Percentiles rank a stretch among this genome's conserved stretches.
Evolutionary conservation across 2,329 filamentous ascomycete genomes (phyloP).

Genomic region (Hymenoscyphus fructigenus): DNA sequence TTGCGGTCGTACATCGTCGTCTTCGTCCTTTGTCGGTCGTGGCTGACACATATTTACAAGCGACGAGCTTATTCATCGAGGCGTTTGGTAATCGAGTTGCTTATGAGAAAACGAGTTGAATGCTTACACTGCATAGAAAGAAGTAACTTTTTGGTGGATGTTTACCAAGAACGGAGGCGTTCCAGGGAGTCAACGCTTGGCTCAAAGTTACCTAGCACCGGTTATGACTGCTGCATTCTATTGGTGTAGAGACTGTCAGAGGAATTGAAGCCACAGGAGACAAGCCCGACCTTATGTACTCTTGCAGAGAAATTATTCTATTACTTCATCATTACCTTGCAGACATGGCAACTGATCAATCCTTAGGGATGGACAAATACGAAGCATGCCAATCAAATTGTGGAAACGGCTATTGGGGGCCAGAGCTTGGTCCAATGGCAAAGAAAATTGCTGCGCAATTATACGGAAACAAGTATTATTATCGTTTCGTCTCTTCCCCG

Average conservation of each 20-base stretch:
- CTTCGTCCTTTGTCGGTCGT: background rate
- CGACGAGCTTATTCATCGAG: background rate
- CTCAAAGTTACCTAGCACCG: background rate
- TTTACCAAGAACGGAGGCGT: background rate
- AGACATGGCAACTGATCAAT: constrained; percentile 1
- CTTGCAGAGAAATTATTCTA: background rate
- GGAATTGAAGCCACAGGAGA: background rate
- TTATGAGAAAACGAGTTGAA: background rate
- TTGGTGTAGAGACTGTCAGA: background rate
- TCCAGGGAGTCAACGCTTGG: background rate
- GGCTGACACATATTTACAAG: background rate
- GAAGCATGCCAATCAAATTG: background rate
- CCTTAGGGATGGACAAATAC: background rate
- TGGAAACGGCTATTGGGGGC: constrained; percentile 2
- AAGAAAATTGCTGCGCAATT: background rate
- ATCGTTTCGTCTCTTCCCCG: background rate
- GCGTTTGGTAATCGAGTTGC: background rate
- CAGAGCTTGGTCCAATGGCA: background rate
- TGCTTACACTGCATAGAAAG: background rate
- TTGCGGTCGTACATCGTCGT: background rate
- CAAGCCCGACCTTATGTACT: background rate
- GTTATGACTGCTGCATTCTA: background rate
- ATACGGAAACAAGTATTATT: background rate
- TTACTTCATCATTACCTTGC: background rate
- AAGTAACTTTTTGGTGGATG: background rate